Base-by-base conservation (phyloP, 2,329 filamentous ascomycete genomes). In the Cryphonectria parasitica region DNA sequence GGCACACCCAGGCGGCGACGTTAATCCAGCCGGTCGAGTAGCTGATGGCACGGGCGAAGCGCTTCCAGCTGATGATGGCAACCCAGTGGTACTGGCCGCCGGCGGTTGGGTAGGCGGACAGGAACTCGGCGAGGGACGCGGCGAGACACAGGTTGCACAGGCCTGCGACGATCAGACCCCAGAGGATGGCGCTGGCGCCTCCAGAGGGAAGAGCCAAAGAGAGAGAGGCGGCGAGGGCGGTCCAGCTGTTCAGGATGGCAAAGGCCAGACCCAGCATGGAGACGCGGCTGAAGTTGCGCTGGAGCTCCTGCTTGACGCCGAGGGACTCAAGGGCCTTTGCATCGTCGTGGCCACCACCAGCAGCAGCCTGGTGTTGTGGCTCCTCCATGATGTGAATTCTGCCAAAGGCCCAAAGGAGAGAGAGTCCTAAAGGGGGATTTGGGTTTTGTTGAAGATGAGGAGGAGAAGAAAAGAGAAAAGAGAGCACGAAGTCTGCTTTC, bases 1-100 rank as follows among this genome's bases (percentile, higher is more conserved):
- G 80, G 13, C 88, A 88, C 43, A 92, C 89, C 89, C 91, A 93
- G 22, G 90, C 91, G n/a, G 89, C 89, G 52, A 89, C 87, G 75
- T 90, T 91, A 78, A 90, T 92, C 90, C 91, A 93, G 39, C 91
- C 91, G 0, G 90, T 92, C 63, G 89, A 86, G 83, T 90, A 93
- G 63, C 89, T 90, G 15, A 92, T 84, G 41, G 88, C 82, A 0
- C 89, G 87, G 25, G 88, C 86, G 83, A 85, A 91, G 69, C 80
- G 81, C 71, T 85, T 83, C 83, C 89, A 90, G 43, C 87, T 85
- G 73, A 93, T 81, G 66, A 88, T 81, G 68, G 91, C 90, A 2
- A 90, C 91, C 91, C 91, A 93, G 77, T 93, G 90, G 74, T 93
- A 93, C 78, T 91, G 87, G 19, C 87, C 89, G 73, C 86, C 87